phyloP scores from a whole-genome alignment of 257 asterid species.

The Lavandula angustifolia region DNA sequence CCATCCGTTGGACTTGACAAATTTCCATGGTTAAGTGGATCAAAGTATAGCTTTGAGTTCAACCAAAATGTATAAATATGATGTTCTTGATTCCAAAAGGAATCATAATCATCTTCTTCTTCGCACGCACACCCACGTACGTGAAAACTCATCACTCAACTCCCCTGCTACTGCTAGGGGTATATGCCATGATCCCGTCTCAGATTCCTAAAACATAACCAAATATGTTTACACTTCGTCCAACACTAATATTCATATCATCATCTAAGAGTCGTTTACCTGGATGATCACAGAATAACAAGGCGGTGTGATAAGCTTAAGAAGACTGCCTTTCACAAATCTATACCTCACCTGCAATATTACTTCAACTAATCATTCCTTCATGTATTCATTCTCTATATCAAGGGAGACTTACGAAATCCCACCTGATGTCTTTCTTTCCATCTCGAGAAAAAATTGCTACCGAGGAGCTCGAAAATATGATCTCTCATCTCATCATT shows the following conservation, averaged over 20 bases:
- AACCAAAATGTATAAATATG: too few species aligned
- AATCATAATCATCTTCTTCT: too few species aligned
- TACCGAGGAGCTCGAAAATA: constrained; percentile 93
- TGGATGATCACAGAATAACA: constrained; percentile 71
- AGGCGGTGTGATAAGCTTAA: constrained; percentile 77
- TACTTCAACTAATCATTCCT: too few species aligned
- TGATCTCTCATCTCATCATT: constrained; percentile 99
- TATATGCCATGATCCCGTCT: constrained; percentile 82
- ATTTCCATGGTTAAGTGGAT: too few species aligned
- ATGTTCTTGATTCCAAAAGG: too few species aligned
- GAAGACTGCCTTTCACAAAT: constrained; percentile 48
- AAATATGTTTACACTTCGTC: too few species aligned
- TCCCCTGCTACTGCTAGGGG: constrained; percentile 58
- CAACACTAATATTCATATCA: too few species aligned
- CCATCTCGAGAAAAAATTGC: constrained; percentile 80
- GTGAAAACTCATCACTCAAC: constrained; percentile 51
- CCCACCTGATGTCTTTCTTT: constrained; percentile 94
- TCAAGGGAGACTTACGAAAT: too few species aligned
- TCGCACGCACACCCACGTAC: constrained; percentile 49
- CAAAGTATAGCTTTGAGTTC: too few species aligned
- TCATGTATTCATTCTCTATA: not conserved
- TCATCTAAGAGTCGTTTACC: constrained; percentile 64
- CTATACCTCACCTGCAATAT: constrained; percentile 67
- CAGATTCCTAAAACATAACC: constrained; percentile 52
- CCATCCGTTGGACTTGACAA: too few species aligned